Percentiles rank a stretch among this genome's conserved stretches.
Evolutionary conservation across 768 basidiomycete species (phyloP).

Genomic region (Tephrocybe sp.): DNA sequence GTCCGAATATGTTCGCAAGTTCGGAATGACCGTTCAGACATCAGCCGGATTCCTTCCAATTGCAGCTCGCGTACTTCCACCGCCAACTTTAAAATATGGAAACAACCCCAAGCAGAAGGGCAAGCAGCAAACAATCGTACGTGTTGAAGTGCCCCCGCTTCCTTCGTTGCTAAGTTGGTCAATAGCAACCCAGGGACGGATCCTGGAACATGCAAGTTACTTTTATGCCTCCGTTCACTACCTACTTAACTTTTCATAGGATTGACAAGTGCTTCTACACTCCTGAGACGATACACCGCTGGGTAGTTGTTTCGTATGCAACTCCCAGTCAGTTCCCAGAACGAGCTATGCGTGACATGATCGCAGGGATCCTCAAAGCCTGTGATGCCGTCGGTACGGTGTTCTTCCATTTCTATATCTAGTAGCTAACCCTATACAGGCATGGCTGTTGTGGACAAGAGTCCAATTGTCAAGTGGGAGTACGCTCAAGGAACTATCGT

Average conservation of each 20-base stretch:
- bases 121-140: slow-evolving; percentile 51
- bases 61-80: slow-evolving; percentile 52
- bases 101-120: too few species aligned
- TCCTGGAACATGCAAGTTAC: slow-evolving; percentile 72
- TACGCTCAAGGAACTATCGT: slow-evolving; percentile 57
- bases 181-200: slow-evolving; percentile 60
- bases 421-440: slow-evolving; percentile 39
- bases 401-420: slow-evolving; percentile 29
- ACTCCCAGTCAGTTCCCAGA: slow-evolving; percentile 48
- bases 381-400: slow-evolving; percentile 58
- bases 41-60: slow-evolving; percentile 43
- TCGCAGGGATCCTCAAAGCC: slow-evolving; percentile 43
- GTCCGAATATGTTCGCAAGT: slow-evolving; percentile 67
- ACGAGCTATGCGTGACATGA: slow-evolving; percentile 42
- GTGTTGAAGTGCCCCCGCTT: background rate
- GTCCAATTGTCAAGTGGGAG: slow-evolving; percentile 49
- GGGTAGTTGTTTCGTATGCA: slow-evolving; percentile 71
- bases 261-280: slow-evolving; percentile 65
- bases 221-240: slow-evolving; percentile 24
- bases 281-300: slow-evolving; percentile 50
- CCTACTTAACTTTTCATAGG: slow-evolving; percentile 42
- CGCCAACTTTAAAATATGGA: slow-evolving; percentile 72
- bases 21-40: slow-evolving; percentile 60
- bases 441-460: slow-evolving; percentile 45
- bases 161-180: slow-evolving; percentile 3